These are phyloP conservation scores for Hippophae gyantsensis DNA, from an alignment of 306 rosid genomes.

Conservation along the genomic window DNA sequence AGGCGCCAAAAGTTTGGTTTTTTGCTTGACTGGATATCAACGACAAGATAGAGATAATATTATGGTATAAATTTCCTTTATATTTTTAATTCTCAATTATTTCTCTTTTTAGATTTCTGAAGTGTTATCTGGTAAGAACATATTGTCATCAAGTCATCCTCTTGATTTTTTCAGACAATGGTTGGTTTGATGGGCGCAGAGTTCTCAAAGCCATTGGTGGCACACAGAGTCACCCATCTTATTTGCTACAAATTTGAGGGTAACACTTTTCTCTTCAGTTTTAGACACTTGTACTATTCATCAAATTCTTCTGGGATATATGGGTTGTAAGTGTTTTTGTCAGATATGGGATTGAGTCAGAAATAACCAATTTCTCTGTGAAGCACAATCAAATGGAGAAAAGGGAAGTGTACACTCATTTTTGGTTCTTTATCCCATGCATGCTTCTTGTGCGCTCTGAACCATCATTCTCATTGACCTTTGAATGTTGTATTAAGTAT, in stretches of 20 bases:
- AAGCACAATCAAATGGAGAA: too few relatives aligned
- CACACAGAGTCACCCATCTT: conserved; percentile 85
- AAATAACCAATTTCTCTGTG: too few relatives aligned
- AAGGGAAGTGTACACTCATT: too few relatives aligned
- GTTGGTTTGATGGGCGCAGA: conserved; percentile 78
- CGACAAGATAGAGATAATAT: conserved; percentile 89
- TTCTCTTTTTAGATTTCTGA: conserved; percentile 8
- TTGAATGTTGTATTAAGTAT: not conserved
- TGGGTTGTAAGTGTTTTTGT: too few relatives aligned
- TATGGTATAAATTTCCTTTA: conserved; percentile 40
- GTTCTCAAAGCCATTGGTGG: conserved; percentile 86
- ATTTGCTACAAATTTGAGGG: conserved; percentile 95
- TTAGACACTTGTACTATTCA: not conserved
- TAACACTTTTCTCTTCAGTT: conserved; percentile 5
- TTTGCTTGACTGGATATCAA: conserved; percentile 90
- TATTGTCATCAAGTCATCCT: not conserved
- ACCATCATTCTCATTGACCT: too few relatives aligned
- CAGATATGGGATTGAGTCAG: too few relatives aligned
- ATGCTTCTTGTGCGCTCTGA: too few relatives aligned
- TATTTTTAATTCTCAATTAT: not conserved
- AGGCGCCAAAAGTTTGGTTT: conserved; percentile 45
- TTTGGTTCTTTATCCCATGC: too few relatives aligned
- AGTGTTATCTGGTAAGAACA: not conserved
- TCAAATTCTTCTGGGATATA: too few relatives aligned
- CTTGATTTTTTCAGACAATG: conserved; percentile 46